phyloP scores from a whole-genome alignment of 2,329 filamentous ascomycete genomes.

The Fusarium algeriense region DNA sequence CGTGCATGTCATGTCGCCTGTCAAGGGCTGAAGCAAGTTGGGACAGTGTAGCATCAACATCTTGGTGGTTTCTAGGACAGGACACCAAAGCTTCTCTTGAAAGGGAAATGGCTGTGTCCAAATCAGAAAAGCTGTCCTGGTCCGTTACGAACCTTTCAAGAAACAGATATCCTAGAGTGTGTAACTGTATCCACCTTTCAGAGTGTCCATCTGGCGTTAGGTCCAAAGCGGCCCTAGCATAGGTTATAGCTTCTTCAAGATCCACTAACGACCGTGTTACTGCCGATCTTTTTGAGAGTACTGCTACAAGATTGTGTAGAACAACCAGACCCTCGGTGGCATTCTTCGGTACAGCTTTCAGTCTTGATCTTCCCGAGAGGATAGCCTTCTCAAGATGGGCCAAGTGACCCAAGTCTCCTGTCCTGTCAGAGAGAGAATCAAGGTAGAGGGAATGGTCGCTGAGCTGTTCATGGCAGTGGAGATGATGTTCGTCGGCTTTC shows the following conservation, averaged over 20 bases:
- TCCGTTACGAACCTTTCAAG: neutral
- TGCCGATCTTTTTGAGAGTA: neutral
- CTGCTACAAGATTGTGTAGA: neutral
- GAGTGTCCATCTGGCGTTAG: fast-evolving
- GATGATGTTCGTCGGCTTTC: neutral
- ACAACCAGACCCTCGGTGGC: neutral
- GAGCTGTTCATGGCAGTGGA: neutral
- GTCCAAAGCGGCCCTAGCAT: neutral
- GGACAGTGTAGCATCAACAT: neutral
- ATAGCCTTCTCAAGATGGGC: neutral
- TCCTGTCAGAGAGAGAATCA: neutral
- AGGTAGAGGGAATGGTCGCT: neutral
- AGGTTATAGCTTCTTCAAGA: neutral
- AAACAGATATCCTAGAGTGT: neutral
- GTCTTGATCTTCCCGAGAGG: neutral
- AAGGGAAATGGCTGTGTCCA: too few species aligned
- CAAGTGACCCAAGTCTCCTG: neutral
- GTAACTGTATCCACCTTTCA: neutral
- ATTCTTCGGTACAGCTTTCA: neutral
- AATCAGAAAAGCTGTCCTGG: too few species aligned
- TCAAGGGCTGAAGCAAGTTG: neutral
- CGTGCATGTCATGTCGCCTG: neutral
- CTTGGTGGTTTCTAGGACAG: neutral
- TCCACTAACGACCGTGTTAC: neutral
- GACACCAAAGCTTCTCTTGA: neutral